Conservation (phyloP, 805 yeast species). For the Priceomyces medius region DNA sequence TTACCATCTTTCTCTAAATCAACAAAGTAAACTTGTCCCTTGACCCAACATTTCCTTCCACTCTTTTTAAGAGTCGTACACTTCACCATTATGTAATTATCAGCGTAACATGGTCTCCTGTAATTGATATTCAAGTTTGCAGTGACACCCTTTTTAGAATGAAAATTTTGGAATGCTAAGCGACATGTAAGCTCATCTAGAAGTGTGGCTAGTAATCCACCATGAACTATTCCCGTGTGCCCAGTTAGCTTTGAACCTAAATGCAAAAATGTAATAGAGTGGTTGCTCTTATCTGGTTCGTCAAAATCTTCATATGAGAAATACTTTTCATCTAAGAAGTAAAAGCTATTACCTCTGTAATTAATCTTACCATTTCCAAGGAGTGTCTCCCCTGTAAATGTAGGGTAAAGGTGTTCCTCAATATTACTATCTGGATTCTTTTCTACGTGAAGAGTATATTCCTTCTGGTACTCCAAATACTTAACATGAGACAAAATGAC, state of each 20-base stretch:
- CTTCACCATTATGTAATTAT: conserved; percentile 32
- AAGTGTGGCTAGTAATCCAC: conserved; percentile 43
- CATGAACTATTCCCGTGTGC: conserved; percentile 42
- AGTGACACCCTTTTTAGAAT: conserved; percentile 41
- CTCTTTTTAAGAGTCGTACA: conserved; percentile 29
- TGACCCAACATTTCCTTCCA: conserved; percentile 42
- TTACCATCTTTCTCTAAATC: conserved; percentile 16
- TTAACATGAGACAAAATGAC: conserved; percentile 5
- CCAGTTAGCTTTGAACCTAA: conserved; percentile 39
- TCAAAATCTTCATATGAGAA: conserved; percentile 24
- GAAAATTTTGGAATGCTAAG: conserved; percentile 40
- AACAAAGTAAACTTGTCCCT: conserved; percentile 31
- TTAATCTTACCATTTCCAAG: conserved; percentile 34
- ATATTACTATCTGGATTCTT: conserved; percentile 16
- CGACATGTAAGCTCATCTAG: conserved; percentile 44
- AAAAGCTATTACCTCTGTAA: conserved; percentile 32
- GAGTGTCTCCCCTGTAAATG: conserved; percentile 36
- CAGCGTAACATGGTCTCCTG: conserved; percentile 33
- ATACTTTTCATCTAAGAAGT: conserved; percentile 33
- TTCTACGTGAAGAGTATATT: conserved; percentile 11
- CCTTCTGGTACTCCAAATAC: conserved; percentile 13
- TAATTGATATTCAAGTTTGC: conserved; percentile 44
- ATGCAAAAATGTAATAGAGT: conserved; percentile 38
- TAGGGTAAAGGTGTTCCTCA: conserved; percentile 31
- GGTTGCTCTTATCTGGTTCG: conserved; percentile 21